A percentile compares a stretch with the other conserved stretches of the same genome.
phyloP scores from a whole-genome alignment of 106 monocot genomes.

The Apostasia ramifera region DNA sequence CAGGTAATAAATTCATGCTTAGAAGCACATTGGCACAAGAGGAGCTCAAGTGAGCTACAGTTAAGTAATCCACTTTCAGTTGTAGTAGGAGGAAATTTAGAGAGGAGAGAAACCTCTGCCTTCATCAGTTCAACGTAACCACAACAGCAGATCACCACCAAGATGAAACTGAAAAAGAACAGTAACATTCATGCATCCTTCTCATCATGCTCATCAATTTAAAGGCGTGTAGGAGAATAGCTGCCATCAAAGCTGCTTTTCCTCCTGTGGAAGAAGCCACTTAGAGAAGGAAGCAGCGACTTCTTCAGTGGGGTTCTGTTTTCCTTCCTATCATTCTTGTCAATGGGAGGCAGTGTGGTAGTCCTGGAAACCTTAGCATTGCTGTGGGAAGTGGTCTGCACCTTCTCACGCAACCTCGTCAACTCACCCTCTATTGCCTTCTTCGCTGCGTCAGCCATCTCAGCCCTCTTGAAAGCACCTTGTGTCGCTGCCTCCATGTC shows the following conservation, averaged over 20 bases:
- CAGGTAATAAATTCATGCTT: too few species aligned
- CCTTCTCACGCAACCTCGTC: slow-evolving; percentile 42
- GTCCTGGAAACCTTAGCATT: neutral
- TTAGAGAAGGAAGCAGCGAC: slow-evolving; percentile 22
- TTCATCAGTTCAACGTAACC: too few species aligned
- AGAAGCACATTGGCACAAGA: too few species aligned
- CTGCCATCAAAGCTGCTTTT: slow-evolving; percentile 22
- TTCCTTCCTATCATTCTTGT: slow-evolving; percentile 13
- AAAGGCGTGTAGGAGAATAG: too few species aligned
- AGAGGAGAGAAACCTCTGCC: too few species aligned
- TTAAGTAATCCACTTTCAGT: too few species aligned
- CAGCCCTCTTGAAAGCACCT: slow-evolving; percentile 47
- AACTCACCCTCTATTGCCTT: slow-evolving; percentile 53
- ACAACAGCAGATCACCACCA: too few species aligned
- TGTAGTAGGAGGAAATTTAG: too few species aligned
- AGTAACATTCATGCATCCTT: too few species aligned
- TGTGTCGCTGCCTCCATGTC: slow-evolving; percentile 43
- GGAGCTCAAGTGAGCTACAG: too few species aligned
- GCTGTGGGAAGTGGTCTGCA: slow-evolving; percentile 24
- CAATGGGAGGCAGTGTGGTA: neutral
- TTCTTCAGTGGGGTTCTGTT: slow-evolving; percentile 1
- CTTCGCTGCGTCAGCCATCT: slow-evolving; percentile 59
- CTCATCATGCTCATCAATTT: too few species aligned
- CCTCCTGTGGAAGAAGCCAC: slow-evolving; percentile 41
- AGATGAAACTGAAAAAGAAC: too few species aligned